phyloP scores from a whole-genome alignment of 257 asterid species.

The Solanum tarijense region DNA sequence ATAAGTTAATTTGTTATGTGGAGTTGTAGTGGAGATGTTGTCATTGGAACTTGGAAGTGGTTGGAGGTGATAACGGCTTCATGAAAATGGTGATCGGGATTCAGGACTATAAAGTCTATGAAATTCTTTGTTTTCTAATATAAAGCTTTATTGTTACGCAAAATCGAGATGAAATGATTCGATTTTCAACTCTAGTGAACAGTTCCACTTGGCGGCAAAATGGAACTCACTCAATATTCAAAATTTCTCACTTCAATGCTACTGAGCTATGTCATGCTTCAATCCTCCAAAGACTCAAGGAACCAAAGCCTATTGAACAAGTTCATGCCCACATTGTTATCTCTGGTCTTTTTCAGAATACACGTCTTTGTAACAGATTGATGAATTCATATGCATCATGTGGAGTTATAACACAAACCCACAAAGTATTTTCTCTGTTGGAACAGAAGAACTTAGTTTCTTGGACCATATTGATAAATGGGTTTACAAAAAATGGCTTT shows the following conservation, averaged over 20 bases:
- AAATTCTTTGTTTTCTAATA: neutral
- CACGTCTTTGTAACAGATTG: conserved; percentile 39
- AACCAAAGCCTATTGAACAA: conserved; percentile 32
- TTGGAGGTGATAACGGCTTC: neutral
- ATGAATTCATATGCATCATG: conserved; percentile 43
- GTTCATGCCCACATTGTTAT: conserved; percentile 34
- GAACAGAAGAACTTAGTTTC: conserved; percentile 36
- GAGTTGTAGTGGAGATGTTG: neutral
- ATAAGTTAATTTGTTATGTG: too few relatives aligned
- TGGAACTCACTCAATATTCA: neutral
- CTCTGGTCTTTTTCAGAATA: conserved; percentile 24
- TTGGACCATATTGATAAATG: conserved; percentile 50
- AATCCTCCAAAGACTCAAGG: conserved; percentile 22
- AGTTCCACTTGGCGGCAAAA: conserved; percentile 24
- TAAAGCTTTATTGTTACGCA: neutral
- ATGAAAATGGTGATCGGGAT: neutral
- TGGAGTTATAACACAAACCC: conserved; percentile 24
- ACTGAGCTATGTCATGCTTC: conserved; percentile 14
- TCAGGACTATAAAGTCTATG: neutral
- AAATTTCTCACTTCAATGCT: neutral
- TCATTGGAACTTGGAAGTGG: neutral
- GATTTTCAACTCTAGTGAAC: conserved; percentile 1
- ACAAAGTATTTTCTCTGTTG: conserved; percentile 24
- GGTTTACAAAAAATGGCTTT: conserved; percentile 37
- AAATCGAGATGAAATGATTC: conserved; percentile 9